Evolutionary conservation across 305 asterid species (phyloP).

Genomic region (Fraxinus sp.): DNA sequence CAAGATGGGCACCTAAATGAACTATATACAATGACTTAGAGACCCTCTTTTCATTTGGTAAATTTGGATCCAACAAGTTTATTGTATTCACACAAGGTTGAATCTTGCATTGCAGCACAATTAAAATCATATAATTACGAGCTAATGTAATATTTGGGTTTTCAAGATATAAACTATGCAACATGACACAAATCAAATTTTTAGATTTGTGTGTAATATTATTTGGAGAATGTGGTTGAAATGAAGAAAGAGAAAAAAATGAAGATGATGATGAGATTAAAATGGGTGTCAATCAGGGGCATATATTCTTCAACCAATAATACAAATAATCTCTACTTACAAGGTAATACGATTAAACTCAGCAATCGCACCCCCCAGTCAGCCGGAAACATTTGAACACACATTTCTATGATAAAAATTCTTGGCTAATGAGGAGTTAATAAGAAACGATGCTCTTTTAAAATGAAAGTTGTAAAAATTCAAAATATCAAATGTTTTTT

Average conservation of each 20-base stretch:
- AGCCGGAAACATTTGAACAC: too few species aligned
- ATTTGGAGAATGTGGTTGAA: too few species aligned
- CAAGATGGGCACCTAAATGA: background rate
- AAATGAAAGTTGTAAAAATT: background rate
- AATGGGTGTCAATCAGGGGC: too few species aligned
- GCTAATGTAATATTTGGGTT: background rate
- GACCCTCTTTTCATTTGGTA: background rate
- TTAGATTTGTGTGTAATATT: too few species aligned
- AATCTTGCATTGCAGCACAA: background rate
- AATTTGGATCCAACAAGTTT: background rate
- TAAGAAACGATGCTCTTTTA: background rate
- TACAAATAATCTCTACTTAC: background rate
- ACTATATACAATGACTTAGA: background rate
- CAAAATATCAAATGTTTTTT: too few species aligned
- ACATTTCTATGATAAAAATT: background rate
- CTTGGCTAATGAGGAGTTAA: background rate
- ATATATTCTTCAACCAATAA: background rate
- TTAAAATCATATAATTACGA: too few species aligned
- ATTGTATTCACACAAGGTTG: background rate
- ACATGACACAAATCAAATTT: background rate
- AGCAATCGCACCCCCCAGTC: too few species aligned
- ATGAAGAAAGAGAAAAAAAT: too few species aligned
- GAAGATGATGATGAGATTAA: too few species aligned
- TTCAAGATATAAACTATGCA: background rate
- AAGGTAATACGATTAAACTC: constrained; percentile 16